Percentiles rank a stretch among this genome's conserved stretches.
phyloP scores from a whole-genome alignment of 805 yeast genomes.

The Saccharomycopsis fibuligera region DNA sequence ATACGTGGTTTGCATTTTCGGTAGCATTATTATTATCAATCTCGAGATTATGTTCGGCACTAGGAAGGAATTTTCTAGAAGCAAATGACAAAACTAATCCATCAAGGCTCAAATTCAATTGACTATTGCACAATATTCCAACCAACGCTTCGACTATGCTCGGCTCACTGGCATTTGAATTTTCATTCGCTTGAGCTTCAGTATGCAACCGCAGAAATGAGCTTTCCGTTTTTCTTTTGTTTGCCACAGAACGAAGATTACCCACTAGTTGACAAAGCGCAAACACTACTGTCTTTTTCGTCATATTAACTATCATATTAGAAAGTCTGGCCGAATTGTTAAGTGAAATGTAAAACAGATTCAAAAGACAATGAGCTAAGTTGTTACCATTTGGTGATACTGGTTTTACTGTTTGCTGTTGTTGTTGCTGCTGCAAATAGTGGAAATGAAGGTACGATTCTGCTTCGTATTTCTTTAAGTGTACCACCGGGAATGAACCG shows the following conservation, averaged over 20 bases:
- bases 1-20: not conserved
- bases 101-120: slow-evolving; percentile 4
- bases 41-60: not conserved
- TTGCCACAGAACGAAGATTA: too few relatives aligned
- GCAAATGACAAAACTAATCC: slow-evolving; percentile 14
- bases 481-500: slow-evolving; percentile 12
- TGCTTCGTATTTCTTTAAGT: slow-evolving; percentile 6
- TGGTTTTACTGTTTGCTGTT: too few relatives aligned
- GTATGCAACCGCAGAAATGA: too few relatives aligned
- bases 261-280: slow-evolving; percentile 6
- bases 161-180: not conserved
- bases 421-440: not conserved
- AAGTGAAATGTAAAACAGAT: not conserved
- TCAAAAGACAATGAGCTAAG: not conserved
- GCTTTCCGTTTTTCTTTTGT: too few relatives aligned
- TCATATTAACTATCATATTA: slow-evolving; percentile 8
- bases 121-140: not conserved
- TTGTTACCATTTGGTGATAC: not conserved
- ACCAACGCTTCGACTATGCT: not conserved
- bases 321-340: not conserved
- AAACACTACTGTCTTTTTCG: slow-evolving; percentile 13
- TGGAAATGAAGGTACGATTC: not conserved
- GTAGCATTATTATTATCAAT: not conserved
- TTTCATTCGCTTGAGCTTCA: not conserved
- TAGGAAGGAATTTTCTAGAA: slow-evolving; percentile 13